Base-by-base conservation (phyloP, 768 basidiomycete genomes). In the Lactarius hatsudake region DNA sequence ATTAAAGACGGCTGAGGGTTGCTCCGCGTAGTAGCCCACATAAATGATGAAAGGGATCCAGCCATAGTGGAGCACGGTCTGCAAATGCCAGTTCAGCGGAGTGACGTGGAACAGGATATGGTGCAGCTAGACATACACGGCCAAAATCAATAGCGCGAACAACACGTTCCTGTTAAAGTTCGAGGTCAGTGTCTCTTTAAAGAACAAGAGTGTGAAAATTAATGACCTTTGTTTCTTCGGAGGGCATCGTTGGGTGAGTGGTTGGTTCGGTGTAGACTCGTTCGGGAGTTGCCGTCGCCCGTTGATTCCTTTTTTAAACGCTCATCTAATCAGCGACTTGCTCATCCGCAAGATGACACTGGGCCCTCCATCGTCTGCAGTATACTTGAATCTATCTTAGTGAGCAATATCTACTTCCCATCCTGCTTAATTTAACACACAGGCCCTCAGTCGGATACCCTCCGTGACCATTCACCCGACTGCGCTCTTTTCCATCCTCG, bases 41-140 rank as follows among this genome's bases (percentile, higher is more conserved):
- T 95, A 97, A 74, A 98, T 96, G 74, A 98, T 93, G 75, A 96
- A 80, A 38, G 96, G 96, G 74, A 98, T 94, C 94, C 96, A 98
- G 71, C 89, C 90, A 72, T 95, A 97, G 79, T 97, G 94, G 62
- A 97, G 75, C 73, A 95, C 83, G 66, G 91, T 94, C 95, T 97
- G 74, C 28, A 68, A 51, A 51, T 12, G 55, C 6, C 36, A 32
- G 61, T 65, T 48, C 13, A 71, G 59, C 1, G 36, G 53, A 56
- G 66, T 40, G 28, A 59, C 45, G 32, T 51, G 43, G 34, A 57
- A 56, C 30, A 56, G 43, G 54, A 12, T 48, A n/a, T 20, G 32
- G 32, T 9, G 34, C 9, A 9, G n/a, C 5, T 3, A 6, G 68
- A 83, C 86, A 71, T 82, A 95, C 93, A 69, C 91, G 89, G 70